These are phyloP conservation scores for Colletotrichum costaricense DNA, from an alignment of 2,329 filamentous ascomycete genomes.

Conservation along the genomic window DNA sequence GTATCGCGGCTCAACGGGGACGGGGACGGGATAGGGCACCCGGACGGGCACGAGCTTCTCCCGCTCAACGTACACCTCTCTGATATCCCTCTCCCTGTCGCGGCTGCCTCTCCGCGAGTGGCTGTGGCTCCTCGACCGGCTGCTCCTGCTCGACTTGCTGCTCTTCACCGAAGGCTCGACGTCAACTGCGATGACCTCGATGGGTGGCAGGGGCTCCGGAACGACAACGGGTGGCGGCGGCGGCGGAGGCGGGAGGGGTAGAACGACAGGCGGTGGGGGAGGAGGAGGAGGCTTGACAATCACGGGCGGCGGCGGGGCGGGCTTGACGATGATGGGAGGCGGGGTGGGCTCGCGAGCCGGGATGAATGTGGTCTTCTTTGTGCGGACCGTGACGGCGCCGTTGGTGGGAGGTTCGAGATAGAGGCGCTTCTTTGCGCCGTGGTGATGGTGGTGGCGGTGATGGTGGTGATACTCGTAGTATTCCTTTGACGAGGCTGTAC, in stretches of 20 bases:
- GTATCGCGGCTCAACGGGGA: constrained; percentile 48
- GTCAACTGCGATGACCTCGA: constrained; percentile 43
- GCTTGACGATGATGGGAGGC: constrained; percentile 39
- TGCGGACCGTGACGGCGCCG: constrained; percentile 49
- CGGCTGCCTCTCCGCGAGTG: constrained; percentile 40
- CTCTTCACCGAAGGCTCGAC: constrained; percentile 39
- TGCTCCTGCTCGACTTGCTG: constrained; percentile 29
- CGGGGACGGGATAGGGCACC: constrained; percentile 53
- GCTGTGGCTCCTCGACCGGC: constrained; percentile 42
- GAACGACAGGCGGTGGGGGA: constrained; percentile 37
- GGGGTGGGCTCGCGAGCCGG: constrained; percentile 50
- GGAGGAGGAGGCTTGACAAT: constrained; percentile 36
- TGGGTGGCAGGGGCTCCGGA: constrained; percentile 37
- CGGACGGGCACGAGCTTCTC: constrained; percentile 59
- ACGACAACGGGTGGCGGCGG: constrained; percentile 37
- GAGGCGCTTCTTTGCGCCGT: constrained; percentile 52
- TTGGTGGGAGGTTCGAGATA: constrained; percentile 54
- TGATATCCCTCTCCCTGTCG: constrained; percentile 22
- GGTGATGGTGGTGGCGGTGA: constrained; percentile 43
- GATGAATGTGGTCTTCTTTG: constrained; percentile 51
- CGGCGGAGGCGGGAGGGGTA: constrained; percentile 41
- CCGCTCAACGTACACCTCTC: constrained; percentile 63
- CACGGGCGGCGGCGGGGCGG: constrained; percentile 36
- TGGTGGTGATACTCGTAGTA: constrained; percentile 34
- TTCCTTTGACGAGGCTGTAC: constrained; percentile 31